Evolutionary conservation across 2,329 filamentous ascomycete genomes (phyloP), one percentile per base, ranked within the genome.

Genomic region (Hymenotorrendiella dingleyae): DNA sequence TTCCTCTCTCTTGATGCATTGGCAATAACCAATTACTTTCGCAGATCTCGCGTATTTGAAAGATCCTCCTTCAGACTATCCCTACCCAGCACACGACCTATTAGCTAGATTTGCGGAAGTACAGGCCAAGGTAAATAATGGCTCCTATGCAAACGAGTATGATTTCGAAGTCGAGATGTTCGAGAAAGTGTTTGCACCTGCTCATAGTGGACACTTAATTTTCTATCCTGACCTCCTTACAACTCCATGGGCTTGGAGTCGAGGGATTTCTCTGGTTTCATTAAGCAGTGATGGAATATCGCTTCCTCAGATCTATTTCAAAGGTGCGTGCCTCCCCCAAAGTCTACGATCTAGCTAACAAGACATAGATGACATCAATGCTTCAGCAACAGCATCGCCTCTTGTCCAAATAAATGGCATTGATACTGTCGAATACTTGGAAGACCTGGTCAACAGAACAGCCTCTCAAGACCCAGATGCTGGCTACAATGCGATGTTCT

Each of bases 171-270:
- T 63, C 6, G 73, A 74, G 20, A 64, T 86, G 2, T 72, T 73
- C 40, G 61, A 66, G 21, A n/a, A n/a, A n/a, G 62, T 74, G 5
- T 66, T 81, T 23, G 67, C 68, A 28, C 64, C 66, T 2, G 74
- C 75, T 2, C 78, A 84, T 52, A 81, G 86, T 57, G 78, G 78
- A 0, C 82, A 86, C 56, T 78, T 82, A 39, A 62, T 65, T 1
- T 80, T 72, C 52, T 58, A 68, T 6, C 73, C 74, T 5, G 72
- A 78, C 47, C 62, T 72, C 4, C 64, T 79, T 7, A 48, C 49
- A 19, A 70, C 66, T 33, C 64, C 80, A 59, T 67, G 52, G 44
- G 80, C 57, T 50, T 67, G 66, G 11, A 67, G 72, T 9, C 63
- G 63, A 20, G 58, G n/a, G n/a, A n/a, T 75, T 49, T 63, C 67